Base-by-base conservation (phyloP, 768 basidiomycete species). In the Megacollybia marginata region DNA sequence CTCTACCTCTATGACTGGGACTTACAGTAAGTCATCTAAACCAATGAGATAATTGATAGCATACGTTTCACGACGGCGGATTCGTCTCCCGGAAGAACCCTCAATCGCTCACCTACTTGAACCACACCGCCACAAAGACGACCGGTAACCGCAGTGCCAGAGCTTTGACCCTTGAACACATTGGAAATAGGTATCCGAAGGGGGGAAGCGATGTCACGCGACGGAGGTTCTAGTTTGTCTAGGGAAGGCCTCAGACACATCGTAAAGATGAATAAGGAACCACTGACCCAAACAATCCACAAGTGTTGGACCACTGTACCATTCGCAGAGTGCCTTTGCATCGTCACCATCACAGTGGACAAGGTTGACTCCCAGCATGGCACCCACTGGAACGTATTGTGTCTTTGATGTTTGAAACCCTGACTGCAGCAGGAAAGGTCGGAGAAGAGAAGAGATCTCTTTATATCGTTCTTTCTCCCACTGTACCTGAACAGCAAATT, bases 11-110 rank as follows among this genome's bases (percentile, higher is more conserved):
- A 99, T 93, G 2, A 79, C 96, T 98, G 54, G 33, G 31, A 12
- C 19, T n/a, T 9, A 53, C 43, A 51, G 33, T 46, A 13, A 32
- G 11, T 11, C 44, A 35, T 38, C 42, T 19, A 19, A 10, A 18
- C 23, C 16, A 7, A 28, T 9, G 9, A 38, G 33, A 36, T 33
- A 16, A 44, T 16, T 6, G 13, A 33, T 28, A 11, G 57, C 70
- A 57, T 59, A 83, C 83, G 73, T 72, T 77, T 85, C 2, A 99
- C 88, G 15, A 88, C 64, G 0, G 83, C 88, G 6, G 77, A 85
- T 64, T 96, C 94, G 61, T 98, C 94, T 9, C 95, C 95, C 0
- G 96, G 96, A 4, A 96, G 69, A 46, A 94, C 81, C 38, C 92
- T 76, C 34, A 98, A 57, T 36, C 79, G 75, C 69, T 98, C 94